Evolutionary conservation across 2,329 filamentous ascomycete genomes (phyloP).

Genomic region (Cladosporium austrohemisphaericum): DNA sequence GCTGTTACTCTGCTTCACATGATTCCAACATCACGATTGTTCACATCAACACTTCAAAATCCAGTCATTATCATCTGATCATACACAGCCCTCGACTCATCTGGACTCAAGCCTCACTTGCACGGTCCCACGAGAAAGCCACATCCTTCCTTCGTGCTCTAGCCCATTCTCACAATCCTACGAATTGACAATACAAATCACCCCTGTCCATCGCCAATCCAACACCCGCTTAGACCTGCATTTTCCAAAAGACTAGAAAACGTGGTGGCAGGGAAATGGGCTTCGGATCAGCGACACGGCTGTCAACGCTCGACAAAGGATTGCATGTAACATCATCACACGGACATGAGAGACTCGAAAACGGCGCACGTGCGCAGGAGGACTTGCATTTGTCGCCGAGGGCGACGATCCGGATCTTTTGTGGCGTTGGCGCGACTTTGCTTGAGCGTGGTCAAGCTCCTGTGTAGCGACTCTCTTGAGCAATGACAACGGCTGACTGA

Average conservation of each 20-base stretch:
- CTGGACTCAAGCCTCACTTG: no score
- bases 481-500: no score
- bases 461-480: no score
- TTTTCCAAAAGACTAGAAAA: constrained; percentile 3
- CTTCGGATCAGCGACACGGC: not conserved
- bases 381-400: not conserved
- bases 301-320: not conserved
- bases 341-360: constrained; percentile 10
- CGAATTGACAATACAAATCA: not conserved
- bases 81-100: no score
- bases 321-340: constrained; percentile 13
- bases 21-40: no score
- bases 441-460: not conserved
- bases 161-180: not conserved
- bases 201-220: not conserved
- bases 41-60: no score
- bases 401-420: not conserved
- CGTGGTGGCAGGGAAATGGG: constrained; percentile 6
- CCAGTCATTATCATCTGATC: no score
- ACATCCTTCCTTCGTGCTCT: not conserved
- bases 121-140: not conserved
- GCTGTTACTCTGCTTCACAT: no score
- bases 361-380: not conserved
- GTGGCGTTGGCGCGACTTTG: no score
- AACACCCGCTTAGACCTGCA: constrained; percentile 1